These are phyloP conservation scores for Nothophoma quercina DNA, from an alignment of 2,329 filamentous ascomycete genomes.

Conservation along the genomic window DNA sequence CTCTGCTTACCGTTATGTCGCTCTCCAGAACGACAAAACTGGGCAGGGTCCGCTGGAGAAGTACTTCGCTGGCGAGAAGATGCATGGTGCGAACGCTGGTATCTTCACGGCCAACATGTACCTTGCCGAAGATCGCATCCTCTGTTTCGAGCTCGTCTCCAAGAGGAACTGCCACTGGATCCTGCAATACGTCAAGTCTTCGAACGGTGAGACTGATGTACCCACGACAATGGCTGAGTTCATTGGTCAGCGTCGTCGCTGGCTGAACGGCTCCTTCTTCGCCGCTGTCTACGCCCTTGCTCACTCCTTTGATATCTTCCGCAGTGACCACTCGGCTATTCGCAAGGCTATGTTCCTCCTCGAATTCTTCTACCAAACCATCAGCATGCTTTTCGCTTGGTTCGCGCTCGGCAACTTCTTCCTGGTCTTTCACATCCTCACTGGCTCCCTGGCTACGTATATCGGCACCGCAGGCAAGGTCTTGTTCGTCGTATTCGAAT, in stretches of 20 bases:
- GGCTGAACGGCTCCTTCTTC: constrained; percentile 98
- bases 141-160: constrained; percentile 97
- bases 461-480: constrained; percentile 80
- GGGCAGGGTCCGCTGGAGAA: constrained; percentile 92
- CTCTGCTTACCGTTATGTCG: constrained; percentile 95
- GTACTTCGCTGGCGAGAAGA: constrained; percentile 96
- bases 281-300: constrained; percentile 93
- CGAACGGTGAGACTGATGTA: constrained; percentile 95
- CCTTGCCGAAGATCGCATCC: constrained; percentile 95
- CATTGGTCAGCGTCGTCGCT: constrained; percentile 92
- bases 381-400: constrained; percentile 99
- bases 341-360: constrained; percentile 90
- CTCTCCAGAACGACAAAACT: constrained; percentile 95
- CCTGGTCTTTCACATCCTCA: constrained; percentile 96
- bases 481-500: constrained; percentile 90
- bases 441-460: constrained; percentile 80
- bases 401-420: constrained; percentile 99
- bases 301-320: constrained; percentile 96
- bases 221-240: constrained; percentile 93
- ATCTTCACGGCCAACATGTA: constrained; percentile 99
- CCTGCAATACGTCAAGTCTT: constrained; percentile 96
- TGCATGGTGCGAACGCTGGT: constrained; percentile 90
- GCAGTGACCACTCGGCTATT: constrained; percentile 85
- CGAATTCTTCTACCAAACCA: constrained; percentile 92
- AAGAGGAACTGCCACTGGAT: constrained; percentile 99